Percentiles rank a stretch among this genome's conserved stretches.
Evolutionary conservation across 1,139 yeast genomes (phyloP).

Genomic region (Yamadazyma spencermartinsiae): DNA sequence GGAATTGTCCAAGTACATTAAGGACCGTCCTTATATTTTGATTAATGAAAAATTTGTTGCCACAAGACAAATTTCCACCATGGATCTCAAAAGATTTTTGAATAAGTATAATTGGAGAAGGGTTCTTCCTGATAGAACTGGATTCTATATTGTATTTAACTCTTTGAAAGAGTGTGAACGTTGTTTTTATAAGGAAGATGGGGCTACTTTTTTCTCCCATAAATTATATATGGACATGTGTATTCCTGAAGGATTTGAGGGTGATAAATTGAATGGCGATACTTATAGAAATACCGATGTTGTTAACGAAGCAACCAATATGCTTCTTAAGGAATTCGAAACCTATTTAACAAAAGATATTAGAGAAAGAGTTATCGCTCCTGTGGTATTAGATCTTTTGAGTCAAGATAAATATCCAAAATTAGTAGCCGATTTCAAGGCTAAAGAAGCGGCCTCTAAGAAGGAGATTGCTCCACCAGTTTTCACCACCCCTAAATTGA

Average conservation of each 20-base stretch:
- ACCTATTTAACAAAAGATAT: slow-evolving; percentile 68
- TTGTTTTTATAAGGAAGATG: slow-evolving; percentile 70
- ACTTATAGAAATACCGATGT: slow-evolving; percentile 23
- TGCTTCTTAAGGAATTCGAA: slow-evolving; percentile 64
- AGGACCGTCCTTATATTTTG: slow-evolving; percentile 55
- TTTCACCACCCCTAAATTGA: slow-evolving; percentile 17
- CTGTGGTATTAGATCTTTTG: slow-evolving; percentile 62
- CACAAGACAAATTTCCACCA: slow-evolving; percentile 48
- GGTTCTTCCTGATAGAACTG: slow-evolving; percentile 60
- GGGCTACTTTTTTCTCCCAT: slow-evolving; percentile 50
- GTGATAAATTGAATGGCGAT: slow-evolving; percentile 12
- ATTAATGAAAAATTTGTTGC: slow-evolving; percentile 57
- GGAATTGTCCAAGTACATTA: slow-evolving; percentile 49
- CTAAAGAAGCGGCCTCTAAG: slow-evolving; percentile 34
- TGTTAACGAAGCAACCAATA: slow-evolving; percentile 58
- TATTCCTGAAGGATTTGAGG: slow-evolving; percentile 35
- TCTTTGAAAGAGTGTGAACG: slow-evolving; percentile 61
- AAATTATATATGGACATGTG: slow-evolving; percentile 58
- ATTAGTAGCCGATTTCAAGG: slow-evolving; percentile 45
- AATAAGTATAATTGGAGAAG: slow-evolving; percentile 65
- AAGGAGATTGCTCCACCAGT: slow-evolving; percentile 19
- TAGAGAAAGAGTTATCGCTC: slow-evolving; percentile 72
- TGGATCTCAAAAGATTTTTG: slow-evolving; percentile 54
- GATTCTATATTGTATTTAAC: slow-evolving; percentile 73
- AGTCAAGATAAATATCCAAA: slow-evolving; percentile 61